Base-by-base conservation (phyloP, 169 alveolate genomes). In the Plasmodium vivax region DNA sequence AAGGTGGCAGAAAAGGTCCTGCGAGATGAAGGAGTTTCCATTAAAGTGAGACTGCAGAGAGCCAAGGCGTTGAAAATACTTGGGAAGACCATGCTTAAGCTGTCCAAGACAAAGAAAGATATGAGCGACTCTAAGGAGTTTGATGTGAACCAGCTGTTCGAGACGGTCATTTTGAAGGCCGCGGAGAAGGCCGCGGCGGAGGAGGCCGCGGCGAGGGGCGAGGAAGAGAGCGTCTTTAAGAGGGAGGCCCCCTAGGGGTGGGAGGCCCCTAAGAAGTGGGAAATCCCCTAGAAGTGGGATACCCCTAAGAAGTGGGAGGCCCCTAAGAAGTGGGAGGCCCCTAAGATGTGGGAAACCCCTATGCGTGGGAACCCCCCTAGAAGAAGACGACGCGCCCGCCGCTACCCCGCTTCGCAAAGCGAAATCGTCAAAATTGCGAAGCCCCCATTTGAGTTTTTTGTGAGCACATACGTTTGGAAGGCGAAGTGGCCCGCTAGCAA, bases 1-100 rank as follows among this genome's bases (percentile, higher is more conserved):
- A 68, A 83, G 38, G 98, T 96, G 41, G 96, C 96, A 8, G 84
- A 95, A 30, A 96, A 96, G 80, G 95, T 94, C 77, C 85, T 96
- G 68, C 95, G 95, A 75, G 98, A 96, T 77, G 93, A 91, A 91
- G 92, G 87, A 38, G 95, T 82, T 0, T 41, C 82, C 38, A 96
- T 94, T 34, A 90, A 94, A 41, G 62, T 81, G 16, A 79, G 98
- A 54, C 82, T 96, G 72, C 88, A 82, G 74, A 82, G 98, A 19
- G 98, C 98, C 7, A 77, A 72, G 77, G 95, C 83, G 14, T 32
- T 96, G 71, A 92, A 85, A 71, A 16, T 71, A 6, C 62, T 96
- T 75, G 98, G 98, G 30, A 93, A 83, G 2, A 30, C 38, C 23
- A 96, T 96, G 97, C 96, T 91, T 72, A 92, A 83, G 43, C 71